Percentiles rank a stretch among this genome's conserved stretches.
phyloP scores from a whole-genome alignment of 208 protist species.

The Trypanosoma melophagium region DNA sequence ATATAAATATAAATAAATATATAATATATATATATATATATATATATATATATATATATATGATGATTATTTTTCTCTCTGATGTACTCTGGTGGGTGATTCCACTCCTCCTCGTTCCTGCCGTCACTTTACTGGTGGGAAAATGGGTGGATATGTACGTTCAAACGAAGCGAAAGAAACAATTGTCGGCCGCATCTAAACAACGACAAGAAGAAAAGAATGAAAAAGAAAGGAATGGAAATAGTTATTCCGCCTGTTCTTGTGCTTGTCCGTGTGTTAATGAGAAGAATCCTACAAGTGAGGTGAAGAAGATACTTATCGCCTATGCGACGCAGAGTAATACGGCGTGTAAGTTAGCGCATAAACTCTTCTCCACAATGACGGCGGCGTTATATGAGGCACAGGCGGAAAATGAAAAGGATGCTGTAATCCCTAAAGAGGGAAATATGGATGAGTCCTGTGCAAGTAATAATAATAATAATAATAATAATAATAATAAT shows the following conservation, averaged over 20 bases:
- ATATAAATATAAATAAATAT: not conserved
- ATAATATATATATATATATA: not conserved
- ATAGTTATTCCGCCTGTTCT: no score
- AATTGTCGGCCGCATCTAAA: not conserved
- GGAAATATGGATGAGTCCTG: not conserved
- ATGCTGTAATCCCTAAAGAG: conserved; percentile 4
- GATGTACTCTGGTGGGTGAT: not conserved
- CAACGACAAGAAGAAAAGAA: not conserved
- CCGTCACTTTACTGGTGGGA: not conserved
- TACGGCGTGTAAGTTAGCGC: conserved; percentile 52
- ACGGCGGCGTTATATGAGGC: conserved; percentile 10
- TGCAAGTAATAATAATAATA: conserved; percentile 3
- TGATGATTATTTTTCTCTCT: not conserved
- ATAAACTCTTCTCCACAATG: conserved; percentile 60
- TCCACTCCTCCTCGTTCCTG: not conserved
- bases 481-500: not conserved
- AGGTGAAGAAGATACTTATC: conserved; percentile 50
- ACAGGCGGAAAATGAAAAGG: not conserved
- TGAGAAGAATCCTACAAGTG: conserved; percentile 18
- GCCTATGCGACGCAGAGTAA: conserved; percentile 69
- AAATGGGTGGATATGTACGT: not conserved
- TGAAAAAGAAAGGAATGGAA: not conserved
- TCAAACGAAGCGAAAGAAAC: not conserved
- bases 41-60: not conserved
- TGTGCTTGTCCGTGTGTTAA: not conserved